phyloP scores from a whole-genome alignment of 306 rosid genomes.

The Dryas octopetala region DNA sequence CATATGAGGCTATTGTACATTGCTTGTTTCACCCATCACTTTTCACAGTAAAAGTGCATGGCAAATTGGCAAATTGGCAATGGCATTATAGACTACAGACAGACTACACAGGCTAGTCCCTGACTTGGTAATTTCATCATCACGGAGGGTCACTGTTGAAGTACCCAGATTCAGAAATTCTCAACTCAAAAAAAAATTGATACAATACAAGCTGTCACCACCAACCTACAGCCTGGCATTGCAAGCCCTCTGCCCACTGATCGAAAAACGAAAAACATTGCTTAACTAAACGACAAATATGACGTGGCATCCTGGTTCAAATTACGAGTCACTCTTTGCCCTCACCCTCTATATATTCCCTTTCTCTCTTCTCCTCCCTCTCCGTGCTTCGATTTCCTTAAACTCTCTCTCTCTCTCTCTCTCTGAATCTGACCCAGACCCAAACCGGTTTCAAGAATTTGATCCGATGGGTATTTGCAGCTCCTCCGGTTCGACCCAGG shows the following conservation, averaged over 20 bases:
- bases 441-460: background rate
- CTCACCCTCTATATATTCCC: slow-evolving; percentile 29
- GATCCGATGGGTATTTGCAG: slow-evolving; percentile 73
- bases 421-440: background rate
- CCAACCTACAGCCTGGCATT: slow-evolving; percentile 80
- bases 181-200: background rate
- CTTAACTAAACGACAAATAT: slow-evolving; percentile 30
- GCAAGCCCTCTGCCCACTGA: slow-evolving; percentile 36
- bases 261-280: slow-evolving; percentile 15
- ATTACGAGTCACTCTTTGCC: background rate
- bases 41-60: background rate
- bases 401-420: background rate
- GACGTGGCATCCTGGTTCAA: slow-evolving; percentile 44
- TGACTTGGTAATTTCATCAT: slow-evolving; percentile 25
- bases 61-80: background rate
- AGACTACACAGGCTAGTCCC: slow-evolving; percentile 7
- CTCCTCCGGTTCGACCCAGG: slow-evolving; percentile 51
- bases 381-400: slow-evolving; percentile 5
- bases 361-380: slow-evolving; percentile 3
- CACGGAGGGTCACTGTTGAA: slow-evolving; percentile 14
- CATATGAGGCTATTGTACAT: background rate
- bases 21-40: background rate
- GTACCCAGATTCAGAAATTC: background rate
- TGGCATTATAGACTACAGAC: background rate
- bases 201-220: slow-evolving; percentile 71